phyloP scores from a whole-genome alignment of 441 rosid genomes.

The Euphorbia corollata region DNA sequence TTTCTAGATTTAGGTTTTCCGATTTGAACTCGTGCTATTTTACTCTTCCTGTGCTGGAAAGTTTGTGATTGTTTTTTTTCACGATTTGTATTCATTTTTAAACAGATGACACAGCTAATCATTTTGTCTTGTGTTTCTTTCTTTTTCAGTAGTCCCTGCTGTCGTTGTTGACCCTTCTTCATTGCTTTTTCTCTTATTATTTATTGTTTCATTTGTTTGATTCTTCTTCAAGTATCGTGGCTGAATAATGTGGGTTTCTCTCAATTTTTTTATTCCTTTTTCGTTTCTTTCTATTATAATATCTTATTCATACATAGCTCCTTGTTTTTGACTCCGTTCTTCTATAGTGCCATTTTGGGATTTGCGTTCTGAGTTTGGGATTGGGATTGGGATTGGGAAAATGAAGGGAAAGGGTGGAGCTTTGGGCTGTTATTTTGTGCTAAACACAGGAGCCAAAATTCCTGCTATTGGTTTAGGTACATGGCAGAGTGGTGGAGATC shows the following conservation, averaged over 20 bases:
- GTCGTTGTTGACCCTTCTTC: slow-evolving; percentile 14
- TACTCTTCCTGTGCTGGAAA: too few species aligned
- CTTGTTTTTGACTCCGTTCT: too few species aligned
- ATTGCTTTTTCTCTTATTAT: neutral
- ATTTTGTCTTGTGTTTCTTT: neutral
- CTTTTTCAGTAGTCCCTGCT: neutral
- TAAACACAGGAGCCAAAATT: slow-evolving; percentile 53
- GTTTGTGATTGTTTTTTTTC: too few species aligned
- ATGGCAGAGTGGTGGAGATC: slow-evolving; percentile 60
- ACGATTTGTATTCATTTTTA: too few species aligned
- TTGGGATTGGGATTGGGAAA: slow-evolving; percentile 14
- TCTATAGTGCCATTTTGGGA: too few species aligned
- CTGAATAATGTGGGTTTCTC: neutral
- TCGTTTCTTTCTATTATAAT: too few species aligned
- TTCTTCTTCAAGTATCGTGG: slow-evolving; percentile 5
- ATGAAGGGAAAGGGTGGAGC: slow-evolving; percentile 42
- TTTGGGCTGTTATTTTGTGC: slow-evolving; percentile 30
- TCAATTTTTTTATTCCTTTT: neutral
- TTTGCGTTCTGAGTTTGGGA: neutral
- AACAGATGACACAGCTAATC: slow-evolving; percentile 6
- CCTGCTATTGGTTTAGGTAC: slow-evolving; percentile 60
- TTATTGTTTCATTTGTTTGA: neutral
- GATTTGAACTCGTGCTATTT: too few species aligned
- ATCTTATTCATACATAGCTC: neutral
- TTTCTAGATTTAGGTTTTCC: too few species aligned